These are phyloP conservation scores for Cavenderia fasciculata DNA, from an alignment of 78 protist genomes.

Conservation along the genomic window DNA sequence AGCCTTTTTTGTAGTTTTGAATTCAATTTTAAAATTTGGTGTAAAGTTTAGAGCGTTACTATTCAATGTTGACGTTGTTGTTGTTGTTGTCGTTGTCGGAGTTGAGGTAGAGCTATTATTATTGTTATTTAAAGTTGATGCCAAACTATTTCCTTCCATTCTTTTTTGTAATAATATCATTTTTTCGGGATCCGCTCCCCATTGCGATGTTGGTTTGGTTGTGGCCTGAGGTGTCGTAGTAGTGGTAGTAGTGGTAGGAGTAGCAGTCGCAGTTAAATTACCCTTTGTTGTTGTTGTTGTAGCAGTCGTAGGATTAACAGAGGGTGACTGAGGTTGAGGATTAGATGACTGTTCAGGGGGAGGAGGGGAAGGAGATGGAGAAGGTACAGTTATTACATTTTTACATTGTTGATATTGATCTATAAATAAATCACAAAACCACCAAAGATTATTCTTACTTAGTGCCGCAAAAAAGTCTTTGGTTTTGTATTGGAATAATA, in stretches of 20 bases:
- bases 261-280: too few species aligned
- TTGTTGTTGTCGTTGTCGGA: not conserved
- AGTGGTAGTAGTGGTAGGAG: not conserved
- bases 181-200: conserved; percentile 11
- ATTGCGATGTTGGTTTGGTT: not conserved
- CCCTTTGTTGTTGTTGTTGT: too few species aligned
- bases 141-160: conserved; percentile 11
- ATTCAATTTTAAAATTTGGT: too few species aligned
- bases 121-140: not conserved
- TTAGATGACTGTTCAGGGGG: too few species aligned
- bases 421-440: conserved; percentile 75
- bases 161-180: conserved; percentile 51
- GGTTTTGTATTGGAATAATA: not conserved
- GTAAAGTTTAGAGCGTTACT: too few species aligned
- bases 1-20: too few species aligned
- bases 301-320: too few species aligned
- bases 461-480: conserved; percentile 16
- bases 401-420: conserved; percentile 35
- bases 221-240: not conserved
- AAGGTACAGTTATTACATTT: not conserved
- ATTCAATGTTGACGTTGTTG: conserved; percentile 4
- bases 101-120: not conserved
- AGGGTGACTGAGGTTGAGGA: too few species aligned
- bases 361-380: too few species aligned
- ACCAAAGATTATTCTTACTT: conserved; percentile 35